Conservation (phyloP, 2,329 filamentous ascomycete species). For the Penicillium sp. region DNA sequence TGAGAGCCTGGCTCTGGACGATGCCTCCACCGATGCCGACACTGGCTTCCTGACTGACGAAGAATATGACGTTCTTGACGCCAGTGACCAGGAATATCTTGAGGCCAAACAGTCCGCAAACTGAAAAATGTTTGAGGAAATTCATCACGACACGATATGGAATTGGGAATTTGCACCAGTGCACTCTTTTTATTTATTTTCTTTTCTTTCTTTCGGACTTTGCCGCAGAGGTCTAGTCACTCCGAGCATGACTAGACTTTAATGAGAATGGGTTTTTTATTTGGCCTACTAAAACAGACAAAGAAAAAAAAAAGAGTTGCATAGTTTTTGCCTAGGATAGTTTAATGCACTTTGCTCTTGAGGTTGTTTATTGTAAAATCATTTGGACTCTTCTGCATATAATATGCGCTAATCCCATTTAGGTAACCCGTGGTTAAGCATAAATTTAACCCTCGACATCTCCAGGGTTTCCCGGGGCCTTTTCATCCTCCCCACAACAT, state of each 20-base stretch:
- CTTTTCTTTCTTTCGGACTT: constrained; percentile 9
- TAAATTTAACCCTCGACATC: neutral
- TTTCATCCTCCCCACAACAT: neutral
- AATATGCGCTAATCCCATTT: neutral
- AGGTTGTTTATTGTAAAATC: neutral
- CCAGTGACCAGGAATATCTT: constrained; percentile 81
- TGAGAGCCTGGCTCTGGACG: constrained; percentile 55
- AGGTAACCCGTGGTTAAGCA: neutral
- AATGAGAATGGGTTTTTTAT: constrained; percentile 14
- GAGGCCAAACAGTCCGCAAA: constrained; percentile 42
- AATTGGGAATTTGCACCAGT: constrained; percentile 21
- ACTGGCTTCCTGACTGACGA: constrained; percentile 92
- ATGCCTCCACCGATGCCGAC: constrained; percentile 50
- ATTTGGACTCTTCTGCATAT: neutral
- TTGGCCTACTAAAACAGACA: constrained; percentile 2
- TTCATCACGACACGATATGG: constrained; percentile 14
- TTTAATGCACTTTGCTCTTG: constrained; percentile 14
- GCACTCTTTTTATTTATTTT: constrained; percentile 5
- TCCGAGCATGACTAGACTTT: constrained; percentile 18
- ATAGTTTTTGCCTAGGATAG: constrained; percentile 12
- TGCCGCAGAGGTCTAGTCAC: constrained; percentile 11
- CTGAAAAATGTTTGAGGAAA: constrained; percentile 2
- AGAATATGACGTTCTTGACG: constrained; percentile 96
- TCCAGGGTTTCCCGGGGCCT: neutral
- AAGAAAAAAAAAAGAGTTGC: constrained; percentile 12